A percentile compares a stretch with the other conserved stretches of the same genome.
Evolutionary conservation across 306 rosid species (phyloP).

Genomic region (Trifolium repens): DNA sequence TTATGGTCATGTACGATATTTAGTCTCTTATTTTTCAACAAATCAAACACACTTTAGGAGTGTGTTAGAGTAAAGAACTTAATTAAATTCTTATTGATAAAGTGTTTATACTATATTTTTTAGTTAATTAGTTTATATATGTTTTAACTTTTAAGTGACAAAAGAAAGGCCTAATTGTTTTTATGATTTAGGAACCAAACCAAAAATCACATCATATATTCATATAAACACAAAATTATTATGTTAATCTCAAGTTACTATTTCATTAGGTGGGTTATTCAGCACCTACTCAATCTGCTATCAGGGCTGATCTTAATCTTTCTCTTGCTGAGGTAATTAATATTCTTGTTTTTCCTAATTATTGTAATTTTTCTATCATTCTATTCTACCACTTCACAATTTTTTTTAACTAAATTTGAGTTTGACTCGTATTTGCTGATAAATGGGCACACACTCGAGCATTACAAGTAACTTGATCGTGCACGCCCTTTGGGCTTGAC

Average conservation of each 20-base stretch:
- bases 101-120: no score
- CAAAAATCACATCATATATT: constrained; percentile 17
- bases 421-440: no score
- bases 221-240: constrained; percentile 11
- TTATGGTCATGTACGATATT: no score
- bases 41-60: no score
- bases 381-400: background rate
- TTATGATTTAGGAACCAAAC: background rate
- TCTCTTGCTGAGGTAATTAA: constrained; percentile 53
- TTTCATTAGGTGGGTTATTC: constrained; percentile 61
- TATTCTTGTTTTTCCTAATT: constrained; percentile 5
- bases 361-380: background rate
- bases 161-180: background rate
- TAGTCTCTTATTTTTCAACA: no score
- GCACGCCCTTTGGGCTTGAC: no score
- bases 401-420: background rate
- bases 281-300: constrained; percentile 59
- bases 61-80: no score
- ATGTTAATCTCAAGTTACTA: constrained; percentile 35
- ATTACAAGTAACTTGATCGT: no score
- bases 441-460: no score
- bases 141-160: no score
- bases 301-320: constrained; percentile 54
- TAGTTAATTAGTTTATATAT: no score
- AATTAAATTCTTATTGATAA: no score